Percentiles rank a stretch among this genome's conserved stretches.
Evolutionary conservation across 805 yeast genomes (phyloP).

Genomic region (Lipomyces orientalis): DNA sequence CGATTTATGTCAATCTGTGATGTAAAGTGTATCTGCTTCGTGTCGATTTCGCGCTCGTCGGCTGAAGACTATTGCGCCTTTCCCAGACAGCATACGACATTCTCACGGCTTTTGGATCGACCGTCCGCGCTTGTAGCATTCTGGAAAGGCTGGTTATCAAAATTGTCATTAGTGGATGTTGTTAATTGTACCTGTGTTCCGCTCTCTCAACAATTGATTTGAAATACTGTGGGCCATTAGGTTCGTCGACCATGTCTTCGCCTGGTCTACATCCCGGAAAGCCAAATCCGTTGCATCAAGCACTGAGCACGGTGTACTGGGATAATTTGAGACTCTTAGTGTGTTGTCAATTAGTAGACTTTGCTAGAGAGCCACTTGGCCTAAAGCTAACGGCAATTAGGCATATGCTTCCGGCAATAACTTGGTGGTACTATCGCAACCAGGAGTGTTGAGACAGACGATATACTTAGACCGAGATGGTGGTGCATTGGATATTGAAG

Average conservation of each 20-base stretch:
- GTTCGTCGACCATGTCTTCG: constrained; percentile 43
- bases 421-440: constrained; percentile 66
- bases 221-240: neutral
- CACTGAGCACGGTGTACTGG: constrained; percentile 70
- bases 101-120: neutral
- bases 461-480: constrained; percentile 73
- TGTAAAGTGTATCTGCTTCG: neutral
- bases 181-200: neutral
- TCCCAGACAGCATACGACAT: neutral
- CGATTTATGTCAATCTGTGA: neutral
- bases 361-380: neutral
- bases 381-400: constrained; percentile 27
- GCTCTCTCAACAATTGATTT: constrained; percentile 4
- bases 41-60: neutral
- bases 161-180: neutral
- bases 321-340: constrained; percentile 62
- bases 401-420: constrained; percentile 90
- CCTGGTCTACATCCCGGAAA: constrained; percentile 80
- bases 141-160: neutral
- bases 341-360: constrained; percentile 25
- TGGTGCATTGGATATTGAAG: constrained; percentile 65
- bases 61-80: neutral
- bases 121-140: neutral
- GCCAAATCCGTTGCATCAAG: constrained; percentile 63
- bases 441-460: constrained; percentile 69